These are phyloP conservation scores for Aspergillus melleus DNA, from an alignment of 2,329 filamentous ascomycete species.

Conservation along the genomic window DNA sequence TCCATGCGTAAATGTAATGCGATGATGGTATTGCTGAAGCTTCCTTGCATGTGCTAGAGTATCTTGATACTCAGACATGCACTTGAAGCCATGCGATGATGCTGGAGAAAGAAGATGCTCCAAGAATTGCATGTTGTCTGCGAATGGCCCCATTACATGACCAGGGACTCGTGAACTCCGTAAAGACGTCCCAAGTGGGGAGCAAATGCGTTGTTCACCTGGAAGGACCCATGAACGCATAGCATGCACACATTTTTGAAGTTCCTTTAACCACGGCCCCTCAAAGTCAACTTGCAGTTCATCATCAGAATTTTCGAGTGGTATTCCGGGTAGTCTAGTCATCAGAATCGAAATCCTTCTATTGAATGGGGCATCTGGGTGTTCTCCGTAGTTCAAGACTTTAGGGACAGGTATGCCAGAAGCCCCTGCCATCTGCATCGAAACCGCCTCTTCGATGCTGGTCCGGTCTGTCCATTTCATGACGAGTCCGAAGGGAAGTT, in stretches of 20 bases:
- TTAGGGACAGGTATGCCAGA: slow-evolving; percentile 39
- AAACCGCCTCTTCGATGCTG: slow-evolving; percentile 36
- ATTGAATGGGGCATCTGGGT: slow-evolving; percentile 21
- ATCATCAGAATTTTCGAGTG: slow-evolving; percentile 31
- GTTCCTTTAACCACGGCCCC: slow-evolving; percentile 34
- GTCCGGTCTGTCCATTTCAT: slow-evolving; percentile 43
- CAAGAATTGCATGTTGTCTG: slow-evolving; percentile 26
- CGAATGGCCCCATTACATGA: slow-evolving; percentile 35
- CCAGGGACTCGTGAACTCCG: slow-evolving; percentile 33
- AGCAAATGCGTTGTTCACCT: slow-evolving; percentile 28
- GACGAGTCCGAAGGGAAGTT: slow-evolving; percentile 41
- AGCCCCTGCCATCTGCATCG: slow-evolving; percentile 35
- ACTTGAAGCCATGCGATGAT: slow-evolving; percentile 14
- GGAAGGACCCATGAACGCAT: slow-evolving; percentile 39
- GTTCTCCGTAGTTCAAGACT: slow-evolving; percentile 36
- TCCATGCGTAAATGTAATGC: slow-evolving; percentile 17
- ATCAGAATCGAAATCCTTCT: slow-evolving; percentile 39
- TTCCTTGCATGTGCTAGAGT: not conserved
- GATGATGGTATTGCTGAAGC: not conserved
- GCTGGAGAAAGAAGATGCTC: slow-evolving; percentile 29
- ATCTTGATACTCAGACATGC: not conserved
- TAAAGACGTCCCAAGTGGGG: slow-evolving; percentile 30
- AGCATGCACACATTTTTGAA: slow-evolving; percentile 32
- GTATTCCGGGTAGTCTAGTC: slow-evolving; percentile 39
- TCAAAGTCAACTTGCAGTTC: slow-evolving; percentile 28